These are phyloP conservation scores for Pisolithus microcarpus DNA, from an alignment of 768 basidiomycete species.

Conservation along the genomic window DNA sequence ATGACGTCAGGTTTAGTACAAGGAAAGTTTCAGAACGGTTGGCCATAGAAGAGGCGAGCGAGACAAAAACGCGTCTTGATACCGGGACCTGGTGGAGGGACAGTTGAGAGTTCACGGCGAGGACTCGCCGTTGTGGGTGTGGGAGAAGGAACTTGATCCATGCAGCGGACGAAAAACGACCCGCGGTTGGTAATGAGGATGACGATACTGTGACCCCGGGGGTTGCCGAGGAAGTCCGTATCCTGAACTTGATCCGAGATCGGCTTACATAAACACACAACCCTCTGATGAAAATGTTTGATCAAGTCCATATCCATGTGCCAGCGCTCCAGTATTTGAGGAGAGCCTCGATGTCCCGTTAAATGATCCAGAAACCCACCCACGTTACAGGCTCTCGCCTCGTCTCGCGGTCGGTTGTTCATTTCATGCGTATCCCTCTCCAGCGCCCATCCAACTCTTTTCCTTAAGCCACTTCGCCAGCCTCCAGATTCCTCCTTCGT, in stretches of 20 bases:
- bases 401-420: slow-evolving; percentile 1
- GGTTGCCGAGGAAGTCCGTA: slow-evolving; percentile 4
- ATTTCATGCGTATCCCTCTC: slow-evolving; percentile 25
- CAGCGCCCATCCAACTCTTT: slow-evolving; percentile 14
- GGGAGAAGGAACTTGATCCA: slow-evolving; percentile 9
- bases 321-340: slow-evolving; percentile 22
- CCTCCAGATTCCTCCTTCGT: slow-evolving; percentile 2
- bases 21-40: too few relatives aligned
- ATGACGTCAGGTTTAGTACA: too few relatives aligned
- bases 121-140: slow-evolving; percentile 24
- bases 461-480: slow-evolving; percentile 2
- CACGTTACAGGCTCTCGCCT: slow-evolving; percentile 3
- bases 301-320: slow-evolving; percentile 20
- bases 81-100: too few relatives aligned
- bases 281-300: slow-evolving; percentile 12
- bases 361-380: slow-evolving; percentile 23
- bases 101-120: slow-evolving; percentile 11
- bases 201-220: slow-evolving; percentile 24
- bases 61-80: neutral
- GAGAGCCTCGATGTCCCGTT: slow-evolving; percentile 22
- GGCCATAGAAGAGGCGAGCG: neutral
- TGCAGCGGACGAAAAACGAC: neutral
- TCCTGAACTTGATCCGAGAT: neutral
- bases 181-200: slow-evolving; percentile 18
- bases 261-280: slow-evolving; percentile 10